Percentiles rank a stretch among this genome's conserved stretches.
phyloP scores from a whole-genome alignment of 345 rosid species.

The Arabis hirsuta region DNA sequence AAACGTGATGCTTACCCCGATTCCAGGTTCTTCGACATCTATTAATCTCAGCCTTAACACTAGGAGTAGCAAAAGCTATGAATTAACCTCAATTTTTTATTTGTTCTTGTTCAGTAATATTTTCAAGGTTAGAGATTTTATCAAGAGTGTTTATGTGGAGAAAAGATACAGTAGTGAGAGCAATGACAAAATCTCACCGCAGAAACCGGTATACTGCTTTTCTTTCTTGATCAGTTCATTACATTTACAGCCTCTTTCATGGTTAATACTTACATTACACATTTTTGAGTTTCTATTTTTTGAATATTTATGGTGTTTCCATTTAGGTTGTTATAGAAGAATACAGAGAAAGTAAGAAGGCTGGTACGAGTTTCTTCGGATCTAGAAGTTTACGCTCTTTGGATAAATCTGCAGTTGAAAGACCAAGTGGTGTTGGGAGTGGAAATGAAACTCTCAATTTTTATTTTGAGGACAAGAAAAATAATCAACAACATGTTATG shows the following conservation, averaged over 20 bases:
- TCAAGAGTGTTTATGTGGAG: constrained; percentile 84
- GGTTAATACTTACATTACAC: neutral
- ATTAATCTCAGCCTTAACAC: constrained; percentile 6
- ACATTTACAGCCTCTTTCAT: neutral
- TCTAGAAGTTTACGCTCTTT: constrained; percentile 51
- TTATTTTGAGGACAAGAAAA: constrained; percentile 61
- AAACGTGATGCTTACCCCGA: constrained; percentile 74
- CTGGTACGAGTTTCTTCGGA: constrained; percentile 42
- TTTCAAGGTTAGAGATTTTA: constrained; percentile 69
- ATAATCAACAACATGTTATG: constrained; percentile 44
- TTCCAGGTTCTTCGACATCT: constrained; percentile 61
- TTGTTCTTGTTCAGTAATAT: constrained; percentile 64
- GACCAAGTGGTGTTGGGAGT: constrained; percentile 46
- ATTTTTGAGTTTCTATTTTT: constrained; percentile 1
- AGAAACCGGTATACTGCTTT: constrained; percentile 56
- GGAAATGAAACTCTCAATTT: constrained; percentile 49
- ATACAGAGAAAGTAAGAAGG: constrained; percentile 48
- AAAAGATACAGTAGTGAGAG: constrained; percentile 63
- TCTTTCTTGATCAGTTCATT: neutral
- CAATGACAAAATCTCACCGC: constrained; percentile 50
- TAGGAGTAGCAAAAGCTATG: constrained; percentile 34
- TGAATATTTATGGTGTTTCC: constrained; percentile 2
- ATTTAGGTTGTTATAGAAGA: constrained; percentile 57
- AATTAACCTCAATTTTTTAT: constrained; percentile 31
- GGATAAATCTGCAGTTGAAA: constrained; percentile 50